Percentiles rank a stretch among this genome's conserved stretches.
Evolutionary conservation across 139 green algal genomes (phyloP).

Genomic region (Tetraselmis striata): DNA sequence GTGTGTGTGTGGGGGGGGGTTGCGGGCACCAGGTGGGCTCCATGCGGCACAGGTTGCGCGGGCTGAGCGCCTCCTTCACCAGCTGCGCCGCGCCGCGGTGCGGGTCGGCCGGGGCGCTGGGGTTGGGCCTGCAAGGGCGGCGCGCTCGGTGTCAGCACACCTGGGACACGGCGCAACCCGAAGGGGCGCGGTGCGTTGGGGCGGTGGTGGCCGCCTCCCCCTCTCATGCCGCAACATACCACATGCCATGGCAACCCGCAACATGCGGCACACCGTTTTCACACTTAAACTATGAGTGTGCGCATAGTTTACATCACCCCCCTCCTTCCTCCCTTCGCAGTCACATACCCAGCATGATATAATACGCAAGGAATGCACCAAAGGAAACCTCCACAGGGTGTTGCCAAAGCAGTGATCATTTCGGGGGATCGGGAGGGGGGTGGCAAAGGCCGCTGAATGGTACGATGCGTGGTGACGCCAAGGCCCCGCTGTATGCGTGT

Average conservation of each 20-base stretch:
- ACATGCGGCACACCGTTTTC: conserved; percentile 4
- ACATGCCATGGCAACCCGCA: not conserved
- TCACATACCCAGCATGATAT: too few species aligned
- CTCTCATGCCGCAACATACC: not conserved
- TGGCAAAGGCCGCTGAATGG: not conserved
- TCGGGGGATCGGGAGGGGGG: not conserved
- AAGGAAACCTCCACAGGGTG: too few species aligned
- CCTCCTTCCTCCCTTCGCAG: too few species aligned
- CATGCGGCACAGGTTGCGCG: conserved; percentile 82
- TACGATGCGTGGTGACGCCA: not conserved
- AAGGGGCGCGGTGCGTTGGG: too few species aligned
- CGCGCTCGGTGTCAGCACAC: not conserved
- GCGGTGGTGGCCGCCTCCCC: not conserved
- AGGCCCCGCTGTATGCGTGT: conserved; percentile 4
- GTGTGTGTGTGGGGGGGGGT: too few species aligned
- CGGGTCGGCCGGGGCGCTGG: conserved; percentile 16
- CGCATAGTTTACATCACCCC: too few species aligned
- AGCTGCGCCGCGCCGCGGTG: conserved; percentile 66
- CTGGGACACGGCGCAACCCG: not conserved
- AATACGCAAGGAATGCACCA: too few species aligned
- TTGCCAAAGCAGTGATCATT: not conserved
- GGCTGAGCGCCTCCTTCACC: conserved; percentile 60
- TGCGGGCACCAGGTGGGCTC: conserved; percentile 90
- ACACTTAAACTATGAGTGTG: too few species aligned
- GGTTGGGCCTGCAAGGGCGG: not conserved